Percentiles rank a stretch among this genome's conserved stretches.
phyloP scores from a whole-genome alignment of 2,329 filamentous ascomycete genomes.

The Stemphylium lycopersici region DNA sequence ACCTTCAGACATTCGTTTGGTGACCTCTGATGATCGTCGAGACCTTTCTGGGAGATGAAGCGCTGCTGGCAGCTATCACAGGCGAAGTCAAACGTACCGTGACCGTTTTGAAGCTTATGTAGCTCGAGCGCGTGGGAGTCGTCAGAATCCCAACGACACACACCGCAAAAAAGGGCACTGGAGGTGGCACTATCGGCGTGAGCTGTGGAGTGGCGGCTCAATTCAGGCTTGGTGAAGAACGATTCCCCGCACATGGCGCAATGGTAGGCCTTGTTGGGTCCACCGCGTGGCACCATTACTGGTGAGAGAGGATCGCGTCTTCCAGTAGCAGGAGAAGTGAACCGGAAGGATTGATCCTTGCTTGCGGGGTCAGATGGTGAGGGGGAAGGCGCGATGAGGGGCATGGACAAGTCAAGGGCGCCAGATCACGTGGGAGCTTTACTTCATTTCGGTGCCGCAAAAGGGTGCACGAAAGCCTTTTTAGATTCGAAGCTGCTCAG shows the following conservation, averaged over 20 bases:
- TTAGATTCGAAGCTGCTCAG: not conserved
- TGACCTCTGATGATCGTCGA: conserved; percentile 15
- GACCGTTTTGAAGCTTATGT: conserved; percentile 21
- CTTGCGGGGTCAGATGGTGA: conserved; percentile 5
- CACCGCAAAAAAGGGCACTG: conserved; percentile 7
- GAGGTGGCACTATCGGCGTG: conserved; percentile 14
- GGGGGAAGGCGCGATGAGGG: not conserved
- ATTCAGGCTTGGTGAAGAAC: conserved; percentile 21
- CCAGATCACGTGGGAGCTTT: not conserved
- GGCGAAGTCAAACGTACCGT: conserved; percentile 1
- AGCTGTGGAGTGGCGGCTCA: conserved; percentile 19
- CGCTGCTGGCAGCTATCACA: conserved; percentile 12
- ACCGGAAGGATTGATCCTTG: not conserved
- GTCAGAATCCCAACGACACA: conserved; percentile 22
- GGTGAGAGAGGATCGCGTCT: not conserved
- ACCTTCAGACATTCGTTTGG: conserved; percentile 11
- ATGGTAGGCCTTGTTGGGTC: conserved; percentile 1
- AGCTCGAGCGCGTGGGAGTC: conserved; percentile 30
- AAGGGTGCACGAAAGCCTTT: not conserved
- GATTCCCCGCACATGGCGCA: conserved; percentile 27
- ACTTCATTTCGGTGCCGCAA: not conserved
- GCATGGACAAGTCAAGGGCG: conserved; percentile 3
- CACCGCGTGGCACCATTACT: not conserved
- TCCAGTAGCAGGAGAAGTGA: not conserved
- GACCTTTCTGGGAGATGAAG: conserved; percentile 1